Evolutionary conservation across 176 grass and related monocot genomes (phyloP).

Genomic region (Leersia perrieri): DNA sequence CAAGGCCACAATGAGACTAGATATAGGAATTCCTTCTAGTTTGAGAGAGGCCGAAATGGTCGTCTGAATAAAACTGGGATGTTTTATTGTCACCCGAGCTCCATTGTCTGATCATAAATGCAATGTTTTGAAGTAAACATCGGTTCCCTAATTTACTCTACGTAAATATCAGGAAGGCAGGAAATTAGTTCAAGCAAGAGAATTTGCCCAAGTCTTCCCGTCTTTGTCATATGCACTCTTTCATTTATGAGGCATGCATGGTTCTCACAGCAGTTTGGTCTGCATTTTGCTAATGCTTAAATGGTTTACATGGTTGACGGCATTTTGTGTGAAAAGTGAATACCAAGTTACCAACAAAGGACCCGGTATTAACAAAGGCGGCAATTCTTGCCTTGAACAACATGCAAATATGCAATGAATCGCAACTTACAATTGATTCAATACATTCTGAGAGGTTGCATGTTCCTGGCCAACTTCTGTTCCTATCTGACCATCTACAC

Average conservation of each 20-base stretch:
- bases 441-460: background rate
- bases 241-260: background rate
- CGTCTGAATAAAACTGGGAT: slow-evolving; percentile 37
- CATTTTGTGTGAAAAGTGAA: background rate
- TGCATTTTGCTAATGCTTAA: background rate
- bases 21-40: slow-evolving; percentile 78
- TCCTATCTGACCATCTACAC: background rate
- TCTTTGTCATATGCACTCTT: background rate
- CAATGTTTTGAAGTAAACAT: no score
- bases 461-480: background rate
- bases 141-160: background rate
- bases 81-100: background rate
- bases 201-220: background rate
- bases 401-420: background rate
- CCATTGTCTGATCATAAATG: background rate
- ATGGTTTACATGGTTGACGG: background rate
- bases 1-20: slow-evolving; percentile 84
- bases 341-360: background rate
- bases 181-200: slow-evolving; percentile 14
- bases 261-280: background rate
- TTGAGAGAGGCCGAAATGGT: slow-evolving; percentile 93
- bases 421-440: background rate
- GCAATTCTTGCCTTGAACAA: slow-evolving; percentile 2
- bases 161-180: slow-evolving; percentile 31
- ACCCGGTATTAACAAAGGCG: background rate